Conservation (phyloP, 257 asterid genomes). For the Echites panduratus region DNA sequence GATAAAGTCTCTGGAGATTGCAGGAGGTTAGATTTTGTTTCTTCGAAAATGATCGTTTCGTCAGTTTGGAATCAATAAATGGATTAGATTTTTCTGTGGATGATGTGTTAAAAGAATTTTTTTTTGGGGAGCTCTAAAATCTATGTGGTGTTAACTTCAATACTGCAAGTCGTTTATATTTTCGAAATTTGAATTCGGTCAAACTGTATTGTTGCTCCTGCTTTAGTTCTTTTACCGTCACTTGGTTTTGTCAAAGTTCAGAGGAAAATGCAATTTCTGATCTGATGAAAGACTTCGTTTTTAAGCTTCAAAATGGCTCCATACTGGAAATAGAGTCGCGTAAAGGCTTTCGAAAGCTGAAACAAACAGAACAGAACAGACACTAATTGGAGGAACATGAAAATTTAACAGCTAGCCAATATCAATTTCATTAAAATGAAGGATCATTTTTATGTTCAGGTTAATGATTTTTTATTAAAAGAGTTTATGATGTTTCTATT, state of each 20-base stretch:
- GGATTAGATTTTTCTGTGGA: neutral
- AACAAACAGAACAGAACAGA: neutral
- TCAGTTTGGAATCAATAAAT: neutral
- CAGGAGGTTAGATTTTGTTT: neutral
- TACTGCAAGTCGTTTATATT: neutral
- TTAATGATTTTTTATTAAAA: neutral
- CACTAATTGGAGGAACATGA: neutral
- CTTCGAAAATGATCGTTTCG: constrained; percentile 5
- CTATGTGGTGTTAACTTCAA: neutral
- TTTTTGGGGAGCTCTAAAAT: neutral
- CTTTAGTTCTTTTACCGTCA: neutral
- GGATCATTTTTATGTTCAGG: constrained; percentile 1
- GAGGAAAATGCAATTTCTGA: neutral
- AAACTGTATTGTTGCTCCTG: neutral
- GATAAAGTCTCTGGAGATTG: neutral
- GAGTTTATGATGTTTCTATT: neutral
- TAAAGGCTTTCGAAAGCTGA: neutral
- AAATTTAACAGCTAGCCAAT: neutral
- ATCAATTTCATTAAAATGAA: neutral
- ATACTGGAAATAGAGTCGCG: too few species aligned
- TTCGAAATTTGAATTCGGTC: neutral
- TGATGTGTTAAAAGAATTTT: neutral
- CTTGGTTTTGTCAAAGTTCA: neutral
- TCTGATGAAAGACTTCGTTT: too few species aligned
- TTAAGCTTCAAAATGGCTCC: too few species aligned